phyloP scores from a whole-genome alignment of 2,329 filamentous ascomycete genomes.

The Plectosphaerella plurivora region DNA sequence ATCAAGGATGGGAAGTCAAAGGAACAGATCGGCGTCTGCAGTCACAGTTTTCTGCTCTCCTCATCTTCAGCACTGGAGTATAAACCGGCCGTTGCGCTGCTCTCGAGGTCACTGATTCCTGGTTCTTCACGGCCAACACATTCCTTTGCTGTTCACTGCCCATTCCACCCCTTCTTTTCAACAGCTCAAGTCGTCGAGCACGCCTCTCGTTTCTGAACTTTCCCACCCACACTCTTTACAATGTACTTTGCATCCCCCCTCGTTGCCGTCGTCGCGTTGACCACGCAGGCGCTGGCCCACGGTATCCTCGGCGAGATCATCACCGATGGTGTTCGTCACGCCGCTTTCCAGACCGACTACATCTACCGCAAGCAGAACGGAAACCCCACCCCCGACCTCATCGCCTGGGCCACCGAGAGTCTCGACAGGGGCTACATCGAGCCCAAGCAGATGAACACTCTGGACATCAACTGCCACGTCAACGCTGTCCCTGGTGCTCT shows the following conservation, averaged over 20 bases:
- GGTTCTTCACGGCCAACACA: too few species aligned
- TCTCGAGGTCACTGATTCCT: too few species aligned
- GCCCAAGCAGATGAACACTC: conserved; percentile 27
- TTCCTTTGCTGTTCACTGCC: too few species aligned
- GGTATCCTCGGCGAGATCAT: conserved; percentile 7
- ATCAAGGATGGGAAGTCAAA: too few species aligned
- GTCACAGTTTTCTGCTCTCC: too few species aligned
- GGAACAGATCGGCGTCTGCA: too few species aligned
- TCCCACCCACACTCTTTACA: too few species aligned
- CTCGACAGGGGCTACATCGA: conserved; percentile 48
- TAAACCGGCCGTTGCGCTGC: too few species aligned
- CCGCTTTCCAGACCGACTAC: conserved; percentile 15
- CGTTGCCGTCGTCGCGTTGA: conserved; percentile 4
- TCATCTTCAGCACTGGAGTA: too few species aligned
- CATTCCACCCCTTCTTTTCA: too few species aligned
- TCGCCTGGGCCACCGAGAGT: conserved; percentile 34
- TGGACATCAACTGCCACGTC: conserved; percentile 43
- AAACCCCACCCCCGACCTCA: conserved; percentile 10
- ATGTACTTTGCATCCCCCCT: background rate
- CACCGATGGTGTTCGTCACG: conserved; percentile 5
- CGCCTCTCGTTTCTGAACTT: too few species aligned
- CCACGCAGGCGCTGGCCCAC: conserved; percentile 7
- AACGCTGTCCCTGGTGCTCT: conserved; percentile 29
- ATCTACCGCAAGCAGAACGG: conserved; percentile 13
- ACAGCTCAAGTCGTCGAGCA: too few species aligned